These are phyloP conservation scores for Magnusiomyces suaveolens DNA, from an alignment of 1,139 yeast species.

Conservation along the genomic window DNA sequence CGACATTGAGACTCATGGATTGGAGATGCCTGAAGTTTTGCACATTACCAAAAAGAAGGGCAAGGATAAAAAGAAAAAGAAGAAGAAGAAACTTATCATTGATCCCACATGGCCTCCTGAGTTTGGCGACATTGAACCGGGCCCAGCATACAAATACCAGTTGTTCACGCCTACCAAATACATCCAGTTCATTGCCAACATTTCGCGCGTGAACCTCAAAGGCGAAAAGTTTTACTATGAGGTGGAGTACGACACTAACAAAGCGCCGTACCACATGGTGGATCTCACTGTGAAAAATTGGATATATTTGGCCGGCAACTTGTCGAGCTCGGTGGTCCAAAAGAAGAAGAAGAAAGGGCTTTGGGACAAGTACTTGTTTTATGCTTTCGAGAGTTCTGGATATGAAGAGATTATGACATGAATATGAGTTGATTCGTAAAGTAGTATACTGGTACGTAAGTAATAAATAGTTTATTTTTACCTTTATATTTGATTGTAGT, in stretches of 20 bases:
- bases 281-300: slow-evolving; percentile 34
- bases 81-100: slow-evolving; percentile 28
- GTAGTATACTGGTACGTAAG: background rate
- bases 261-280: slow-evolving; percentile 35
- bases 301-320: slow-evolving; percentile 45
- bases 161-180: slow-evolving; percentile 62
- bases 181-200: slow-evolving; percentile 62
- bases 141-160: slow-evolving; percentile 70
- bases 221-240: slow-evolving; percentile 46
- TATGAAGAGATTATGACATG: slow-evolving; percentile 23
- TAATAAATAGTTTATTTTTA: background rate
- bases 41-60: slow-evolving; percentile 22
- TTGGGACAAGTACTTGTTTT: slow-evolving; percentile 37
- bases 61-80: slow-evolving; percentile 21
- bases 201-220: slow-evolving; percentile 43
- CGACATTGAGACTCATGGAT: slow-evolving; percentile 25
- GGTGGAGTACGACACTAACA: slow-evolving; percentile 62
- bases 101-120: slow-evolving; percentile 63
- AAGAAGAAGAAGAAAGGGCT: slow-evolving; percentile 13
- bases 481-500: no score
- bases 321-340: slow-evolving; percentile 30
- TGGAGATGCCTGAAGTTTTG: slow-evolving; percentile 23
- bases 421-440: background rate
- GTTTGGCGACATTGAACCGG: slow-evolving; percentile 44
- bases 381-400: slow-evolving; percentile 56